phyloP scores from a whole-genome alignment of 1,139 yeast species.

The Hyphopichia khmerensis region DNA sequence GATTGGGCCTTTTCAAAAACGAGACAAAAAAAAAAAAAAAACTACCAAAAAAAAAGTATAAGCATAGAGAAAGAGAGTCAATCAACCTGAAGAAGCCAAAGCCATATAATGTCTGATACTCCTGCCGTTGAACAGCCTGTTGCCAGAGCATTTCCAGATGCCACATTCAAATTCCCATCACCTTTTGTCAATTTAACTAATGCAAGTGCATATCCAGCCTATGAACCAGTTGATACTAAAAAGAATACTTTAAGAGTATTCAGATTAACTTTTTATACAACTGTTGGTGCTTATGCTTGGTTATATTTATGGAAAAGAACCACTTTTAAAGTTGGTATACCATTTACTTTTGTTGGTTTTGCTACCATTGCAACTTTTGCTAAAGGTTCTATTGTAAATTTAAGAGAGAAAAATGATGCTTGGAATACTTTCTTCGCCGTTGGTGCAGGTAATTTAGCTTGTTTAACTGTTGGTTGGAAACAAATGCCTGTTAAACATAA shows the following conservation, averaged over 20 bases:
- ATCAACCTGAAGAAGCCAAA: neutral
- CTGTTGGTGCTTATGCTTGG: constrained; percentile 51
- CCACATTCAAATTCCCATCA: constrained; percentile 42
- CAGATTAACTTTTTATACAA: constrained; percentile 42
- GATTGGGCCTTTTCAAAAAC: constrained; percentile 17
- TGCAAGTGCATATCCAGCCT: constrained; percentile 44
- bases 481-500: constrained; percentile 45
- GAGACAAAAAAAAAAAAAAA: neutral
- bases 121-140: constrained; percentile 10
- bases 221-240: constrained; percentile 46
- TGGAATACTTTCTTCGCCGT: constrained; percentile 52
- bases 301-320: constrained; percentile 49
- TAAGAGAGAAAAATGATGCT: constrained; percentile 50
- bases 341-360: constrained; percentile 40
- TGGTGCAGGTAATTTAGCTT: constrained; percentile 42
- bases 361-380: constrained; percentile 45
- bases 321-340: constrained; percentile 43
- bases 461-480: constrained; percentile 42
- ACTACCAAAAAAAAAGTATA: no score
- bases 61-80: neutral
- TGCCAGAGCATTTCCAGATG: constrained; percentile 27
- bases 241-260: constrained; percentile 41
- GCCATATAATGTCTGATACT: constrained; percentile 19
- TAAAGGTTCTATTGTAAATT: constrained; percentile 40
- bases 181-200: constrained; percentile 43